These are phyloP conservation scores for Beta lomatogona DNA, from an alignment of 179 eudicot species.

Conservation along the genomic window DNA sequence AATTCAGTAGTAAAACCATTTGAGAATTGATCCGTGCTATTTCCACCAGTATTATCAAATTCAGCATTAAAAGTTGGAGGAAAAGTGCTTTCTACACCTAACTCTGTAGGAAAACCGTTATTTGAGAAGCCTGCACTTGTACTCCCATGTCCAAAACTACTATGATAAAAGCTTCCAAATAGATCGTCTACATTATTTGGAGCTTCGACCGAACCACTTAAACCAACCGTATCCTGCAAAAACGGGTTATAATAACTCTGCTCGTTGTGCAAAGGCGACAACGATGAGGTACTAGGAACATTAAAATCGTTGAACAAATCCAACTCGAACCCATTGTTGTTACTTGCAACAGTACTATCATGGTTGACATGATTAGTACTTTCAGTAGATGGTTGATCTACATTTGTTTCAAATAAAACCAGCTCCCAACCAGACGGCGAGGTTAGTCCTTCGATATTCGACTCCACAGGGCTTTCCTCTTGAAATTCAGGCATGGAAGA, in stretches of 20 bases:
- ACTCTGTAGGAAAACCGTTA: constrained; percentile 26
- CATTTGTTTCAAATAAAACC: constrained; percentile 45
- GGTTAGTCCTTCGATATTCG: neutral
- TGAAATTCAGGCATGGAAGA: constrained; percentile 1
- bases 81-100: neutral
- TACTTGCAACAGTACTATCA: neutral
- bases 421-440: constrained; percentile 56
- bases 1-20: too few species aligned
- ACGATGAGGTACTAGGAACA: constrained; percentile 8
- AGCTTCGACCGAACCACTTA: neutral
- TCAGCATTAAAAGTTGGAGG: constrained; percentile 18
- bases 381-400: constrained; percentile 20
- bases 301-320: constrained; percentile 14
- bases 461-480: constrained; percentile 4
- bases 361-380: constrained; percentile 3
- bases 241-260: constrained; percentile 64
- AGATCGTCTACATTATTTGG: neutral
- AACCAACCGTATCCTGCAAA: constrained; percentile 38
- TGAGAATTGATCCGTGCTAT: too few species aligned
- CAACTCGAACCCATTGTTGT: constrained; percentile 9
- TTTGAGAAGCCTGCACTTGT: neutral
- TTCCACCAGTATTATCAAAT: neutral
- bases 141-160: neutral
- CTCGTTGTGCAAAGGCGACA: neutral
- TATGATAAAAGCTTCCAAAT: constrained; percentile 16